phyloP scores from a whole-genome alignment of 345 rosid species.

The Linum lewisii region DNA sequence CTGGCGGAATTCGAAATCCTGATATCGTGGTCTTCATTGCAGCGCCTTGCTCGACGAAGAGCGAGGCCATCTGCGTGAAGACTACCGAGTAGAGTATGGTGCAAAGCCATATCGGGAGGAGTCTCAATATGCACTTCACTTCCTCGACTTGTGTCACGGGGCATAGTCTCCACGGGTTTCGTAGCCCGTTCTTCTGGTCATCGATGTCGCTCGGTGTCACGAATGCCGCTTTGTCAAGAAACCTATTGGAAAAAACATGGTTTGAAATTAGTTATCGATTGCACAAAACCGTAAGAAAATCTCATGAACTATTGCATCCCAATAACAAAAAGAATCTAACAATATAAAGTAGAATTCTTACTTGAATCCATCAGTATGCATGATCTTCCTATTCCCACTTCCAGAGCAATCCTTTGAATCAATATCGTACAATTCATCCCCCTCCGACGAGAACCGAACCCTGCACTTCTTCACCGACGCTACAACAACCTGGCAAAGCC shows the following conservation, averaged over 20 bases:
- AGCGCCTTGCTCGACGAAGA: conserved; percentile 98
- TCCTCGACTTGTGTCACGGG: conserved; percentile 94
- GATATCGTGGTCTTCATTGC: conserved; percentile 81
- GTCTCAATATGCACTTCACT: conserved; percentile 89
- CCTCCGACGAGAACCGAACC: conserved; percentile 29
- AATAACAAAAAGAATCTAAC: not conserved
- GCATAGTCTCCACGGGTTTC: conserved; percentile 67
- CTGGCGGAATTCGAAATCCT: conserved; percentile 71
- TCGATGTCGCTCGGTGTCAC: conserved; percentile 52
- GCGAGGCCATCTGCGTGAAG: conserved; percentile 98
- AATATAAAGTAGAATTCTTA: conserved; percentile 20
- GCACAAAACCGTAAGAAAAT: not conserved
- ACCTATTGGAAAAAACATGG: conserved; percentile 29
- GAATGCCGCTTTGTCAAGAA: conserved; percentile 87
- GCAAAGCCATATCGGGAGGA: conserved; percentile 96
- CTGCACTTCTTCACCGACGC: conserved; percentile 76
- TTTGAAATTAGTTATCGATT: conserved; percentile 7
- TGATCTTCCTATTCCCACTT: conserved; percentile 56
- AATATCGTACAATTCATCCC: conserved; percentile 34
- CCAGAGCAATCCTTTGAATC: conserved; percentile 32
- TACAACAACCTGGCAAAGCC: conserved; percentile 73
- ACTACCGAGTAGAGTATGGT: conserved; percentile 91
- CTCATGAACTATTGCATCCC: no score
- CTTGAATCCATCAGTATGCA: conserved; percentile 86
- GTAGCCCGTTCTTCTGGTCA: conserved; percentile 45